Conservation (phyloP, 139 green algal species). For the Tetradesmus lagerheimii region DNA sequence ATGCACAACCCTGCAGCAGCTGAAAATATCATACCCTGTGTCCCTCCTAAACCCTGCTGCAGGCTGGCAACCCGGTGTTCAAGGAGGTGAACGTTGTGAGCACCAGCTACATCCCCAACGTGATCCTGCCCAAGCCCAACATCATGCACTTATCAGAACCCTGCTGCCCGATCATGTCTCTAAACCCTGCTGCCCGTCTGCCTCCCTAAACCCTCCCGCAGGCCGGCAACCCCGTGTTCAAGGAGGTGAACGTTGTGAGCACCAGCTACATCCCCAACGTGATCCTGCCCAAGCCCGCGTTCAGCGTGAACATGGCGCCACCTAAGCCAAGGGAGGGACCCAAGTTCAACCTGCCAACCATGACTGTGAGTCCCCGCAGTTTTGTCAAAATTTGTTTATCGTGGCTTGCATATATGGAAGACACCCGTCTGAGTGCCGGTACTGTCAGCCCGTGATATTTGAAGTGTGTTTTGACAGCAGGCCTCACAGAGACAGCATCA, state of each 20-base stretch:
- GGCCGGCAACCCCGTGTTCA: conserved; percentile 33
- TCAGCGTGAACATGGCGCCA: conserved; percentile 39
- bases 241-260: conserved; percentile 36
- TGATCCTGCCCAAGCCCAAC: conserved; percentile 42
- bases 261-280: conserved; percentile 27
- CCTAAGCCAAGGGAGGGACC: not conserved
- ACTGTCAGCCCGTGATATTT: too few species aligned
- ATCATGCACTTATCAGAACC: too few species aligned
- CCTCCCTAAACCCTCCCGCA: not conserved
- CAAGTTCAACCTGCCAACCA: conserved; percentile 23
- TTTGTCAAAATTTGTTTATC: too few species aligned
- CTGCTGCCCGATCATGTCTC: not conserved
- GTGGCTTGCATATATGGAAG: too few species aligned
- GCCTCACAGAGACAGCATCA: too few species aligned
- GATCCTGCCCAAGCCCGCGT: conserved; percentile 44
- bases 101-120: not conserved
- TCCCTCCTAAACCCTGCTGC: too few species aligned
- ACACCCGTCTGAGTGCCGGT: too few species aligned
- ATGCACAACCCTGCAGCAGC: too few species aligned
- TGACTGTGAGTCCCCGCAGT: not conserved
- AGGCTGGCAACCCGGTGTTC: conserved; percentile 32
- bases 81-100: conserved; percentile 40
- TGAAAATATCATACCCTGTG: too few species aligned
- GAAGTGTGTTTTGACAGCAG: too few species aligned
- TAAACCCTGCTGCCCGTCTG: not conserved